These are phyloP conservation scores for Acer campestre DNA, from an alignment of 345 rosid genomes.

Conservation along the genomic window DNA sequence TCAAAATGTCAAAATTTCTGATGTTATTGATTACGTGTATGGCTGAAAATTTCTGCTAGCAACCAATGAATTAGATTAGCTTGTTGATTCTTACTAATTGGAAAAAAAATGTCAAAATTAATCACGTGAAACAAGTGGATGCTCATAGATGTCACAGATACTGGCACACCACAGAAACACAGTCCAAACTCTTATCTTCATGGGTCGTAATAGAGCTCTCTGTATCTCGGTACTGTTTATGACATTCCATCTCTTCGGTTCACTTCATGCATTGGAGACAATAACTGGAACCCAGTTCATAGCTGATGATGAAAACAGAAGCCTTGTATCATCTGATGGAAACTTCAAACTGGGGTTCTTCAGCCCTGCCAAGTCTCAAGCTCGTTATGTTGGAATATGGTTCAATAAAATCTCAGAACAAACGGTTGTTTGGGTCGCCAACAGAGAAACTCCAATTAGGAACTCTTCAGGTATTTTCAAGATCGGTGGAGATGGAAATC, in stretches of 20 bases:
- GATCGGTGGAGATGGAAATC: conserved; percentile 15
- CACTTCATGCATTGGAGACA: conserved; percentile 1
- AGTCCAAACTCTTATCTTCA: not conserved
- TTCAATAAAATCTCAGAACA: conserved; percentile 13
- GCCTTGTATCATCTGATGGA: conserved; percentile 13
- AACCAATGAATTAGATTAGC: too few relatives aligned
- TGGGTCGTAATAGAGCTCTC: not conserved
- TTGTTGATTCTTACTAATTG: too few relatives aligned
- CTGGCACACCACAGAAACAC: too few relatives aligned
- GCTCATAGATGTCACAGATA: not conserved
- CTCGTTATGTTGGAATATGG: conserved; percentile 34
- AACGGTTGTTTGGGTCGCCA: conserved; percentile 36
- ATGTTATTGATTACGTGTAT: too few relatives aligned
- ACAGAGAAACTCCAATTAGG: conserved; percentile 21
- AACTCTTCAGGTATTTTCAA: conserved; percentile 20
- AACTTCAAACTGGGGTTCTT: conserved; percentile 33
- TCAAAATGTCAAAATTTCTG: too few relatives aligned
- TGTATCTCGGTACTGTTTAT: not conserved
- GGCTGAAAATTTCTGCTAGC: too few relatives aligned
- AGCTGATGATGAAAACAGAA: conserved; percentile 19
- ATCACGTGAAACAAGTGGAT: too few relatives aligned
- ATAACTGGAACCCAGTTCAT: conserved; percentile 8
- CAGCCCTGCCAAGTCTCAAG: conserved; percentile 20
- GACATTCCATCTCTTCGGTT: not conserved
- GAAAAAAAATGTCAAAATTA: too few relatives aligned